phyloP scores from a whole-genome alignment of 2,329 filamentous ascomycete species.

The Basipetospora chlamydospora region DNA sequence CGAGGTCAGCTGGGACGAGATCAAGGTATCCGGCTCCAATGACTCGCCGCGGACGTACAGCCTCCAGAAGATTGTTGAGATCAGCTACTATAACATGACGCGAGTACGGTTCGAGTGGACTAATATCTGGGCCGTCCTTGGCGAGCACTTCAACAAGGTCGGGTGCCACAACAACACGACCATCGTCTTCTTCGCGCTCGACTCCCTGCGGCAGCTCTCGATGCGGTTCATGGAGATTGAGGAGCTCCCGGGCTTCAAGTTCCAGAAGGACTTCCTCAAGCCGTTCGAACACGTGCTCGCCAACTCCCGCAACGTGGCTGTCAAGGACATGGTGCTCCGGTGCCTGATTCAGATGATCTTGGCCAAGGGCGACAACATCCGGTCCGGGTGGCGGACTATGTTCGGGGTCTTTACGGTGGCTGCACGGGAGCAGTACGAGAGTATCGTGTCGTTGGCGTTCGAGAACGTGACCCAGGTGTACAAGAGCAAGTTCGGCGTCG shows the following conservation, averaged over 20 bases:
- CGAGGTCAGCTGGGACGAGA: conserved; percentile 98
- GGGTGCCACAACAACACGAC: conserved; percentile 93
- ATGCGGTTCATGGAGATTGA: conserved; percentile 99
- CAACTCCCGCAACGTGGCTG: conserved; percentile 77
- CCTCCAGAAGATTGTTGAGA: conserved; percentile 94
- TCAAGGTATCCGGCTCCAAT: conserved; percentile 89
- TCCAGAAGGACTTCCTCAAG: conserved; percentile 98
- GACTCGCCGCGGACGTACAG: conserved; percentile 95
- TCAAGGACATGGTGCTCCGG: conserved; percentile 93
- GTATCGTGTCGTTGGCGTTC: conserved; percentile 85
- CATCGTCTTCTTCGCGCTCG: conserved; percentile 93
- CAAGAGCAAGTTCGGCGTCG: conserved; percentile 85
- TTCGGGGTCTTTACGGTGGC: conserved; percentile 97
- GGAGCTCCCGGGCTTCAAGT: conserved; percentile 96
- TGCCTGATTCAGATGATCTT: conserved; percentile 99
- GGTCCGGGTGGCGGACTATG: conserved; percentile 98
- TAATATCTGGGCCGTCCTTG: conserved; percentile 93
- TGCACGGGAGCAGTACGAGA: conserved; percentile 82
- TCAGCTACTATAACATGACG: conserved; percentile 99
- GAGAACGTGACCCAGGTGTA: conserved; percentile 95
- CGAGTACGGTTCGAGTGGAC: conserved; percentile 97
- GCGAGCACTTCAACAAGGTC: conserved; percentile 95
- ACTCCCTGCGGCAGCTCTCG: conserved; percentile 85
- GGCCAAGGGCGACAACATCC: conserved; percentile 87
- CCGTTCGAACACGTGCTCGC: conserved; percentile 96